phyloP scores from a whole-genome alignment of 2,329 filamentous ascomycete species.

The Arthrobotrys megalospora region DNA sequence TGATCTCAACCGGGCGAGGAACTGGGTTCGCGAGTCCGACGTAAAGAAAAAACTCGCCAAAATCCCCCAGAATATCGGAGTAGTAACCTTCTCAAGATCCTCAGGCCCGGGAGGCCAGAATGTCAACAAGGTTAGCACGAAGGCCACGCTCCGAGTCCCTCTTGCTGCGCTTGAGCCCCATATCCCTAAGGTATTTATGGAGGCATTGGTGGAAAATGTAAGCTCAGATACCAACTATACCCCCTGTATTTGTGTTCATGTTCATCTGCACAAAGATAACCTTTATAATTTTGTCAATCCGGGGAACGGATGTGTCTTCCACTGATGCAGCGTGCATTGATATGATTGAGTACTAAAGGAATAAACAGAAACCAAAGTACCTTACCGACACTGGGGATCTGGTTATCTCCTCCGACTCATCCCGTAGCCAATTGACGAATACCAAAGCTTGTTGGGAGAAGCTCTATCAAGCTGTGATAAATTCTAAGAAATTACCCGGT shows the following conservation, averaged over 20 bases:
- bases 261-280: too few relatives aligned
- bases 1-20: constrained; percentile 32
- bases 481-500: constrained; percentile 5
- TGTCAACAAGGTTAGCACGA: constrained; percentile 51
- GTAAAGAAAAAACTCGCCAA: constrained; percentile 14
- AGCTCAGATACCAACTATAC: too few relatives aligned
- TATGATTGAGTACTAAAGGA: not conserved
- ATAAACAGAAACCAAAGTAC: constrained; percentile 22
- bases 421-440: constrained; percentile 39
- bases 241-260: too few relatives aligned
- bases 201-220: constrained; percentile 40
- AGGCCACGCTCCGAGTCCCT: constrained; percentile 48
- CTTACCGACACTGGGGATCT: constrained; percentile 34
- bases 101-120: constrained; percentile 56
- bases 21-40: constrained; percentile 15
- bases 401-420: constrained; percentile 41
- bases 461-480: constrained; percentile 19
- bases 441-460: constrained; percentile 43
- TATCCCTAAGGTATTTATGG: constrained; percentile 35
- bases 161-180: constrained; percentile 29
- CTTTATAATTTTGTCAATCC: not conserved
- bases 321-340: not conserved
- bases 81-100: constrained; percentile 37
- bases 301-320: not conserved
- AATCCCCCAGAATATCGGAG: constrained; percentile 25